Conservation (phyloP, 2,329 filamentous ascomycete species). For the Fusarium longipes region DNA sequence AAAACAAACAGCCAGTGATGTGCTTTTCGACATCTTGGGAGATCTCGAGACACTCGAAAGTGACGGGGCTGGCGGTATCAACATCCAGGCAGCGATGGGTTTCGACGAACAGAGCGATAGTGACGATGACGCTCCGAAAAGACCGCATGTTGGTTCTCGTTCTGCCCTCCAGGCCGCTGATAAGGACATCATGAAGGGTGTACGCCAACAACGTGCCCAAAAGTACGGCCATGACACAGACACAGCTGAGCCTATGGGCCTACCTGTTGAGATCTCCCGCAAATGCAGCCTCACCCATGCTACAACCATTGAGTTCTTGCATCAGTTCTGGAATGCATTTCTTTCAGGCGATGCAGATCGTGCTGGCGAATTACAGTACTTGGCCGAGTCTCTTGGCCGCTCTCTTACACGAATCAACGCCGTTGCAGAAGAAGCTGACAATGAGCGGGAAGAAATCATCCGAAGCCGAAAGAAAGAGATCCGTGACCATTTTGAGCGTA, state of each 20-base stretch:
- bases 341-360: constrained; percentile 87
- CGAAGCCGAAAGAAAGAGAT: constrained; percentile 76
- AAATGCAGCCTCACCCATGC: constrained; percentile 80
- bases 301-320: constrained; percentile 94
- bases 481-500: constrained; percentile 75
- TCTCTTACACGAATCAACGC: constrained; percentile 83
- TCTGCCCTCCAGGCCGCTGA: constrained; percentile 73
- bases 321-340: constrained; percentile 96
- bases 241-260: constrained; percentile 64
- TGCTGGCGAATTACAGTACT: constrained; percentile 81
- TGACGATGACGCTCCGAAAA: constrained; percentile 68
- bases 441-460: constrained; percentile 74
- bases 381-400: constrained; percentile 83
- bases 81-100: constrained; percentile 73
- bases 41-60: constrained; percentile 67
- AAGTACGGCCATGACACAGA: constrained; percentile 63
- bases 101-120: constrained; percentile 77
- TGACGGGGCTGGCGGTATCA: constrained; percentile 63
- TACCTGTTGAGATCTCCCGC: constrained; percentile 65
- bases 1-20: constrained; percentile 75
- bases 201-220: constrained; percentile 70
- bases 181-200: constrained; percentile 72
- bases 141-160: constrained; percentile 74
- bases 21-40: constrained; percentile 71
- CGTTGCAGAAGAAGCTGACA: constrained; percentile 83